Base-by-base conservation (phyloP, 1,284 basidiomycete genomes). In the Ustilago tritici region DNA sequence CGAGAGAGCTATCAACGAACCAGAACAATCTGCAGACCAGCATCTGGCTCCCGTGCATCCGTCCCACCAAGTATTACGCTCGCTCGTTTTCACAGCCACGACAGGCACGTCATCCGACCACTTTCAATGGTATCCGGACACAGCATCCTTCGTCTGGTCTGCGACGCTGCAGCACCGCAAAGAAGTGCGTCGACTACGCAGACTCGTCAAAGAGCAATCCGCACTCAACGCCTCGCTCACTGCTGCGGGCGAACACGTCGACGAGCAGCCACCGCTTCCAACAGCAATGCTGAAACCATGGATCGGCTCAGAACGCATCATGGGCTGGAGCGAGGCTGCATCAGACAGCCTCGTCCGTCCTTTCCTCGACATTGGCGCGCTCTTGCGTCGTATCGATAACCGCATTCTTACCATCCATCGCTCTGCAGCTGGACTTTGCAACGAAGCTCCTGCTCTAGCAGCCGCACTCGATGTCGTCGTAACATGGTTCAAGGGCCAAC, bases 91-190 rank as follows among this genome's bases (percentile, higher is more conserved):
- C 41, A 74, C 77, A 10, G 77, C 71, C 2, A 65, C 74, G 0
- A 70, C 73, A 1, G 73, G 65, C 38, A 70, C 75, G 2, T 74
- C 73, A 0, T 80, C 78, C 17, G 53, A 71, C 11, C 76, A 67
- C 57, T 80, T 80, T 52, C 68, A 74, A 52, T 80, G 78, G 78
- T 61, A 80, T 41, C 36, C 60, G 12, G 56, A 59, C 10, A 60
- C 66, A 5, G 71, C 71, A 14, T 65, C 64, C 2, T 80, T 78
- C 36, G 55, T 56, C 7, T 80, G 78, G 78, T 32, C 71, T 12
- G 58, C 58, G 17, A 80, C 76, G 0, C n/a, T 58, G 2, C 64
- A 65, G 32, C 70, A 71, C 35, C 56, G 57, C 19, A 60, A 34
- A 46, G 31, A 61, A 8, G 59, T 56, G 14, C 66, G 65, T 6